Conservation (phyloP, 352 stramenopile genomes). For the Globisporangium alternatum region DNA sequence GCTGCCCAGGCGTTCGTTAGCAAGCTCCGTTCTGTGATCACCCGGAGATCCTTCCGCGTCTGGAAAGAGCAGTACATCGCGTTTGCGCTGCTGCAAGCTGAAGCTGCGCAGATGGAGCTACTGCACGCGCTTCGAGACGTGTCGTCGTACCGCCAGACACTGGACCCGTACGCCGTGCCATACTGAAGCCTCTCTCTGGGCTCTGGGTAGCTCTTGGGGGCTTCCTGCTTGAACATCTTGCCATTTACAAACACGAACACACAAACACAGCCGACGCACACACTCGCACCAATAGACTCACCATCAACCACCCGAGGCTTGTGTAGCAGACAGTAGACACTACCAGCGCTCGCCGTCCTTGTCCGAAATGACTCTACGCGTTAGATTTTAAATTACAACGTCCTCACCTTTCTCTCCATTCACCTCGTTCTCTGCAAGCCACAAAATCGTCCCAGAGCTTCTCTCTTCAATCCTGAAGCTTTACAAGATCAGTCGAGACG, state of each 20-base stretch:
- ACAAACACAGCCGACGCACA: background rate
- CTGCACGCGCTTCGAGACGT: constrained; percentile 37
- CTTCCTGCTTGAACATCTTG: background rate
- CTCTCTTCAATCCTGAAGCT: background rate
- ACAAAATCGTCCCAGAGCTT: background rate
- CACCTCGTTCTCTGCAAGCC: background rate
- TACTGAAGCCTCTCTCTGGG: constrained; percentile 6
- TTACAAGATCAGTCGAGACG: background rate
- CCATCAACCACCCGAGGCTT: background rate
- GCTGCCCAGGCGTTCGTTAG: constrained; percentile 21
- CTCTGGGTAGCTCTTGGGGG: background rate
- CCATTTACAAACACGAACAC: background rate
- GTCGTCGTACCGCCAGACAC: constrained; percentile 33
- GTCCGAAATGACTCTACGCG: constrained; percentile 10
- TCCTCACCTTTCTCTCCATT: background rate
- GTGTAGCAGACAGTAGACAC: background rate
- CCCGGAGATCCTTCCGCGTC: constrained; percentile 30
- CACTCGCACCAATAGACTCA: background rate
- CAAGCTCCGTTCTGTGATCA: constrained; percentile 20
- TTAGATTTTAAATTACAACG: constrained; percentile 13
- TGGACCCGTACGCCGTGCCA: constrained; percentile 24
- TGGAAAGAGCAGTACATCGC: constrained; percentile 58
- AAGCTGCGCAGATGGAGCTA: constrained; percentile 42
- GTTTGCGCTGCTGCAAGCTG: constrained; percentile 36
- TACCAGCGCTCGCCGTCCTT: background rate